phyloP scores from a whole-genome alignment of 202 grass and related monocot genomes.

The Carex arenaria region DNA sequence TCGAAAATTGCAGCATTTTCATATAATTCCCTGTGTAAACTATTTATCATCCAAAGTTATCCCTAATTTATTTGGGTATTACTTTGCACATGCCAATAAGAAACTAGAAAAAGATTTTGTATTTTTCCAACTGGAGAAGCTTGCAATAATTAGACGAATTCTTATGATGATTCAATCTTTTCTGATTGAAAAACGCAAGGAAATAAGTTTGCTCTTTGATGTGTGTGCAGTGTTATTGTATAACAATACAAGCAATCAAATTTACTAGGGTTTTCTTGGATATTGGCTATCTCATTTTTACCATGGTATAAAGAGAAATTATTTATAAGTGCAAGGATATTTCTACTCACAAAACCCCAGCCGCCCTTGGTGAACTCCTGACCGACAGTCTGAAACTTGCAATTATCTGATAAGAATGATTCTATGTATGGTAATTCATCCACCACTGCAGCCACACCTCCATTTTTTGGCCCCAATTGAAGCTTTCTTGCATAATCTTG shows the following conservation, averaged over 20 bases:
- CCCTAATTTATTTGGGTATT: neutral
- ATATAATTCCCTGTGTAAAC: neutral
- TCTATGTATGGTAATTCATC: conserved; percentile 89
- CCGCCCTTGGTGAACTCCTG: conserved; percentile 93
- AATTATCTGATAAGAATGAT: conserved; percentile 75
- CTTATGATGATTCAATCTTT: neutral
- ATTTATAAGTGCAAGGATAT: neutral
- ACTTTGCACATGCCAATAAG: neutral
- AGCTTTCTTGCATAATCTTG: conserved; percentile 73
- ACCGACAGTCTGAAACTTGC: conserved; percentile 79
- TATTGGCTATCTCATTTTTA: neutral
- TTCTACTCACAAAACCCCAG: conserved; percentile 92
- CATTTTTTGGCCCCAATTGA: conserved; percentile 72
- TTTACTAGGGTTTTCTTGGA: neutral
- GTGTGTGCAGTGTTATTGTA: neutral
- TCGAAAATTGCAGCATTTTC: neutral
- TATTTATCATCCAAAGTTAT: neutral
- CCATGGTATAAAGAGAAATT: neutral
- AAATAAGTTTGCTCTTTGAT: neutral
- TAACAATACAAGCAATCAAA: neutral
- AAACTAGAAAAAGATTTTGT: neutral
- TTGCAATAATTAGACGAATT: neutral
- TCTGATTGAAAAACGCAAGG: neutral
- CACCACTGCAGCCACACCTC: conserved; percentile 78
- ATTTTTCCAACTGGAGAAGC: neutral